Evolutionary conservation across 129 eudicot genomes (phyloP), one percentile per base, ranked within the genome.

Genomic region (Escallonia rubra): DNA sequence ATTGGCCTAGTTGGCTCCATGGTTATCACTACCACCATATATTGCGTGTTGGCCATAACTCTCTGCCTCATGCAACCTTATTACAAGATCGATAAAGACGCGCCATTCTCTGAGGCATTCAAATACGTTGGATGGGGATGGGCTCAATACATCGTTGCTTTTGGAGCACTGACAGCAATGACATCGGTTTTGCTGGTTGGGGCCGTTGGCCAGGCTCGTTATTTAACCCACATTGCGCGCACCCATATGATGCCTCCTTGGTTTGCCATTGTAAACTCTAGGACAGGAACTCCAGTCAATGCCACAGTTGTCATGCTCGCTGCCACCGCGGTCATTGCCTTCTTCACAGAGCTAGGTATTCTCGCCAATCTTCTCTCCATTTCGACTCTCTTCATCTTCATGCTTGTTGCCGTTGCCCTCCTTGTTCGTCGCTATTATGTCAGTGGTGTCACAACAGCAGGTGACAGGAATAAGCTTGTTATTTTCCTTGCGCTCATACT

Each of bases 191-290:
- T 91, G 11, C 85, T 91, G 0, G 97, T 87, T 2, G 78, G 87
- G 2, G 90, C 96, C 4, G 90, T 91, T 10, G 96, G 92, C 3
- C 97, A 91, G 62, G 97, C 97, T 6, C 86, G 97, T 67, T 91
- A 91, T 70, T 42, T 87, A 4, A 91, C 97, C 5, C 97, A 91
- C 73, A 91, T 91, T 5, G 93, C 96, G 15, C 88, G 97, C 13
- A 76, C 97, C 38, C 96, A 91, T 67, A 87, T 87, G 97, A 61
- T 87, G 84, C 96, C 97, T 11, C 96, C 96, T 3, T 87, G 92
- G 93, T 85, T 91, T 6, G 92, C 93, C 8, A 65, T 67, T 3
- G 93, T 91, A 12, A 74, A 80, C 42, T 79, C 79, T 40, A 90
- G 79, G 63, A 85, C 92, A 45, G 95, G 97, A 45, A 91, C 96